These are phyloP conservation scores for Panus rudis DNA, from an alignment of 768 basidiomycete species.

Conservation along the genomic window DNA sequence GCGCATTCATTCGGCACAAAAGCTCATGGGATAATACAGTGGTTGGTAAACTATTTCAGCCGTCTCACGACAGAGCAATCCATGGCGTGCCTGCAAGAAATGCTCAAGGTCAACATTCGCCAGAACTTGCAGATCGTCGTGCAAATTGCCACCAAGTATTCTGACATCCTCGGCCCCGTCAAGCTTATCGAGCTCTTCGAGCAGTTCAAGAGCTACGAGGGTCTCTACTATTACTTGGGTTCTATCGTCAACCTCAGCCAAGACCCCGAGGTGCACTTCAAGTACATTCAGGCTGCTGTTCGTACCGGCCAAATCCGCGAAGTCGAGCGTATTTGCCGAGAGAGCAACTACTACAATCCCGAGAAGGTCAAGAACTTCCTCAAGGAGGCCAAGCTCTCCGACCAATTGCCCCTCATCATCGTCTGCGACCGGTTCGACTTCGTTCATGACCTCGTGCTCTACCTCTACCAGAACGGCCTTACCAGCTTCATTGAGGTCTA, in stretches of 20 bases:
- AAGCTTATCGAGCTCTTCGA: slow-evolving; percentile 99
- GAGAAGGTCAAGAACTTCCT: slow-evolving; percentile 99
- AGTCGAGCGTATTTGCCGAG: slow-evolving; percentile 96
- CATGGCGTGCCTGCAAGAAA: slow-evolving; percentile 92
- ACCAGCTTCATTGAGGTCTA: slow-evolving; percentile 99
- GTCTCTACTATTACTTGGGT: slow-evolving; percentile 97
- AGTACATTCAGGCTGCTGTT: slow-evolving; percentile 98
- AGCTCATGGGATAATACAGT: no score
- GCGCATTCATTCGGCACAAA: no score
- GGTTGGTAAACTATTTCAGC: slow-evolving; percentile 97
- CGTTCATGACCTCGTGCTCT: slow-evolving; percentile 96
- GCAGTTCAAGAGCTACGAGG: slow-evolving; percentile 95
- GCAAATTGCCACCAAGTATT: slow-evolving; percentile 98
- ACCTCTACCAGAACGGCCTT: slow-evolving; percentile 95
- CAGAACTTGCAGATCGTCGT: slow-evolving; percentile 96
- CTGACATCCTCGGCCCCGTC: slow-evolving; percentile 93
- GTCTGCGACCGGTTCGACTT: slow-evolving; percentile 99
- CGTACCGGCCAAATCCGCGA: slow-evolving; percentile 98
- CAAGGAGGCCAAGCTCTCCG: slow-evolving; percentile 93
- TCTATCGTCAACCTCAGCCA: slow-evolving; percentile 95
- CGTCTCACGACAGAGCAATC: slow-evolving; percentile 96
- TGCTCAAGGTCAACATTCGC: slow-evolving; percentile 94
- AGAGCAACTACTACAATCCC: slow-evolving; percentile 95
- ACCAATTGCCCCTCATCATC: slow-evolving; percentile 97
- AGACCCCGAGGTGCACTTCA: slow-evolving; percentile 98